phyloP scores from a whole-genome alignment of 257 asterid genomes.

The Datura wrightii region DNA sequence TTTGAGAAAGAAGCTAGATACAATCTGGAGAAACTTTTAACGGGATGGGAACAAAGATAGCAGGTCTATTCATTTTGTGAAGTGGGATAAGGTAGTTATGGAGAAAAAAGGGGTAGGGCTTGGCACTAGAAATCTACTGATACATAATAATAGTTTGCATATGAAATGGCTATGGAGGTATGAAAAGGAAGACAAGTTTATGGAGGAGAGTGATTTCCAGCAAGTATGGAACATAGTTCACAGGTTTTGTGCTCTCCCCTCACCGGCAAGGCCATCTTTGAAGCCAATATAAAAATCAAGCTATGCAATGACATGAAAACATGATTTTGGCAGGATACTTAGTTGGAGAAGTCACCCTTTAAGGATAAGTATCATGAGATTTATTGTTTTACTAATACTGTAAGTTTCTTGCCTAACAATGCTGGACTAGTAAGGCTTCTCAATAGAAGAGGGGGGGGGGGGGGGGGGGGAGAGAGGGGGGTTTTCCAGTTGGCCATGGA shows the following conservation, averaged over 20 bases:
- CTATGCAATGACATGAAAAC: background rate
- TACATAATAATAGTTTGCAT: background rate
- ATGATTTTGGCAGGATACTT: background rate
- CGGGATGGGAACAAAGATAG: slow-evolving; percentile 3
- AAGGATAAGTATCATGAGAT: background rate
- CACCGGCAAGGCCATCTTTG: background rate
- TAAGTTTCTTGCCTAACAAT: background rate
- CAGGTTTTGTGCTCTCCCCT: background rate
- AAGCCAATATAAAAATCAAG: slow-evolving; percentile 4
- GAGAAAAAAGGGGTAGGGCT: background rate
- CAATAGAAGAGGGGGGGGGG: too few relatives aligned
- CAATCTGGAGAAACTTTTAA: background rate
- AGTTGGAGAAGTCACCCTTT: background rate
- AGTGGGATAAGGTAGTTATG: slow-evolving; percentile 8
- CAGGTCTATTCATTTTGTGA: background rate
- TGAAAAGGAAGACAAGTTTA: background rate
- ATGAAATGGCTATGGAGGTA: slow-evolving; percentile 3
- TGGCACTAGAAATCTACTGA: background rate
- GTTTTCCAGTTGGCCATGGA: background rate
- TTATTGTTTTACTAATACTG: background rate
- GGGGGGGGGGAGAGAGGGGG: background rate
- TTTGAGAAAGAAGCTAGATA: slow-evolving; percentile 12
- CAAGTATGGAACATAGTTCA: background rate
- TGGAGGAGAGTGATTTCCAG: background rate
- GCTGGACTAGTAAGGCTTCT: background rate